Conservation (phyloP, 495 filamentous ascomycete species). For the Penicillium goetzii region DNA sequence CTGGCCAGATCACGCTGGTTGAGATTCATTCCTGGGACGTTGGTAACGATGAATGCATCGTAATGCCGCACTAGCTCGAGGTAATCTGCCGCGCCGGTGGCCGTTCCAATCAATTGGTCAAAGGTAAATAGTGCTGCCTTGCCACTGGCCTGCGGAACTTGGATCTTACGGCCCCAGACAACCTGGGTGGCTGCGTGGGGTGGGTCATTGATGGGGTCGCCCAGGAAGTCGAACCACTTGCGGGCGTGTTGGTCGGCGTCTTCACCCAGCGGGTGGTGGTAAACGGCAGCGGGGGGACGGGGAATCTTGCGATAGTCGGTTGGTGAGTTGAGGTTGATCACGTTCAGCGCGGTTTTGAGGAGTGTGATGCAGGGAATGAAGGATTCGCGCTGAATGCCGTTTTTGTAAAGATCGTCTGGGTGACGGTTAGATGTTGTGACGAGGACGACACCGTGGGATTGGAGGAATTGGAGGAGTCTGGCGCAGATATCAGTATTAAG, state of each 20-base stretch:
- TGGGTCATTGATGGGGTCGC: slow-evolving; percentile 76
- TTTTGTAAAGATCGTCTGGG: slow-evolving; percentile 94
- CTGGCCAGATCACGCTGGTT: slow-evolving; percentile 85
- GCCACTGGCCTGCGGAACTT: slow-evolving; percentile 86
- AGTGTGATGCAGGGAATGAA: slow-evolving; percentile 96
- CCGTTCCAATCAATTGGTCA: slow-evolving; percentile 81
- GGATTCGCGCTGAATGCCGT: slow-evolving; percentile 92
- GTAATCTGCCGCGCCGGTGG: slow-evolving; percentile 92
- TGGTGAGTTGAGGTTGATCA: slow-evolving; percentile 91
- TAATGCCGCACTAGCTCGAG: slow-evolving; percentile 90
- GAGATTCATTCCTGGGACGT: slow-evolving; percentile 89
- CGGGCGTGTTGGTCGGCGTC: slow-evolving; percentile 80
- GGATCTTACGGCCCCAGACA: slow-evolving; percentile 93
- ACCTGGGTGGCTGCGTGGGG: slow-evolving; percentile 75
- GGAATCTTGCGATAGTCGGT: slow-evolving; percentile 98
- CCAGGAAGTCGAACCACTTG: slow-evolving; percentile 93
- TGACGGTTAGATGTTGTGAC: slow-evolving; percentile 98
- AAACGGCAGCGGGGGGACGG: slow-evolving; percentile 89
- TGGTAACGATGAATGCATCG: slow-evolving; percentile 87
- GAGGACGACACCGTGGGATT: slow-evolving; percentile 95
- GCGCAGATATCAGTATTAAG: not conserved
- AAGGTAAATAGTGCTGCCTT: slow-evolving; percentile 88
- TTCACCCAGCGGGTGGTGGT: slow-evolving; percentile 80
- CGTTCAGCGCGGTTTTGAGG: slow-evolving; percentile 76
- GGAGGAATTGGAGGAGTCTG: slow-evolving; percentile 83